Evolutionary conservation across 2,329 filamentous ascomycete genomes (phyloP).

Genomic region (Cadophora malorum): DNA sequence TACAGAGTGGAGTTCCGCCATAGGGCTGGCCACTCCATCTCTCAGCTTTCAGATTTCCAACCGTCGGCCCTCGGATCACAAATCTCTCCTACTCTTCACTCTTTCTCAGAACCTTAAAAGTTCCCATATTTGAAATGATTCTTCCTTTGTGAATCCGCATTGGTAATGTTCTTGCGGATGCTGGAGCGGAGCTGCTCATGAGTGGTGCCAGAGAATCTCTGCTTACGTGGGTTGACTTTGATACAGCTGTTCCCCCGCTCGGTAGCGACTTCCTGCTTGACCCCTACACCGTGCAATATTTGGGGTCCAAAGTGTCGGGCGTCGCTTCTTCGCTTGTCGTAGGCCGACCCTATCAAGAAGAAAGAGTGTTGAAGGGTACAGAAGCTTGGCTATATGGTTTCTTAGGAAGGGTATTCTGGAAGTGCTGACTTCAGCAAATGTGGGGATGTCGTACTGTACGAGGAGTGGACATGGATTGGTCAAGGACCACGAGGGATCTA

Average conservation of each 20-base stretch:
- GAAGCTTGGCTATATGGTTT: conserved; percentile 7
- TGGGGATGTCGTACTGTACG: background rate
- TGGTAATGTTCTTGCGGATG: background rate
- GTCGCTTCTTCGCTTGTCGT: conserved; percentile 3
- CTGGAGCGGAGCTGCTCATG: background rate
- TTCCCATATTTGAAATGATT: conserved; percentile 3
- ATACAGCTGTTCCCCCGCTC: background rate
- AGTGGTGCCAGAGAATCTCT: conserved; percentile 3
- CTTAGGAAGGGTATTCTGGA: background rate
- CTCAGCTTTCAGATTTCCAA: background rate
- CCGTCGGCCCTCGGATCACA: background rate
- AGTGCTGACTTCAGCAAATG: background rate
- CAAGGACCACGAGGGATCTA: background rate
- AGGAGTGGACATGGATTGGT: background rate
- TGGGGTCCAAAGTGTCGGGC: background rate
- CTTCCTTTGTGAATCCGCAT: conserved; percentile 5
- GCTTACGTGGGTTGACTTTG: conserved; percentile 20
- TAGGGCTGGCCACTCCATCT: background rate
- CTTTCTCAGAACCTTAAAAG: conserved; percentile 1
- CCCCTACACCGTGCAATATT: background rate
- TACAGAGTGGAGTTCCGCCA: background rate
- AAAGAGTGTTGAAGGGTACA: background rate
- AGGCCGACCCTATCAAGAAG: background rate
- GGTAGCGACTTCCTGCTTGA: background rate
- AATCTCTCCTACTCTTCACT: background rate